Conservation (phyloP, 352 stramenopile species). For the Phytophthora cryptogea region DNA sequence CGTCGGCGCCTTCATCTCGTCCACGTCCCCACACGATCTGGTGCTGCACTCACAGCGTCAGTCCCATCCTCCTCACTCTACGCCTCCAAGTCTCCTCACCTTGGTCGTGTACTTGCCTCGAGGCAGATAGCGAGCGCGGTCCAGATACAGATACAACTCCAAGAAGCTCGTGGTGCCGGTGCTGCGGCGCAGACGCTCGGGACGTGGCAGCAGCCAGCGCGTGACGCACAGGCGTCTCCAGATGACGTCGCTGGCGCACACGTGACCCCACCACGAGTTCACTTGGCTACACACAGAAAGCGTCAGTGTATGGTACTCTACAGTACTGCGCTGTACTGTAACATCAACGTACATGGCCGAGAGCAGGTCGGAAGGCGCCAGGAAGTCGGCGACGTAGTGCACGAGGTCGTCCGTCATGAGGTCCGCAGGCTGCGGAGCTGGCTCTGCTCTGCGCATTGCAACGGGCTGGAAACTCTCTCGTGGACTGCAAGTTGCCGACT, state of each 20-base stretch:
- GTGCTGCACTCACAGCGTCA: constrained; percentile 30
- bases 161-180: constrained; percentile 54
- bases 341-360: constrained; percentile 45
- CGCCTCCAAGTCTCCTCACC: constrained; percentile 20
- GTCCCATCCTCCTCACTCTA: not conserved
- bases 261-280: constrained; percentile 52
- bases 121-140: constrained; percentile 57
- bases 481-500: not conserved
- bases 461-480: not conserved
- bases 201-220: constrained; percentile 55
- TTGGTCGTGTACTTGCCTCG: constrained; percentile 70
- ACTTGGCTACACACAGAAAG: constrained; percentile 41
- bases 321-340: too few relatives aligned
- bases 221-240: constrained; percentile 53
- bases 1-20: constrained; percentile 65
- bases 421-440: constrained; percentile 8
- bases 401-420: constrained; percentile 56
- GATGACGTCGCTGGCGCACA: constrained; percentile 55
- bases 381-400: constrained; percentile 56
- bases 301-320: too few relatives aligned
- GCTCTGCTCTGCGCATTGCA: constrained; percentile 1
- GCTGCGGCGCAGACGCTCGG: constrained; percentile 48
- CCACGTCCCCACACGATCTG: constrained; percentile 74
- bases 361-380: constrained; percentile 55
- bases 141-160: constrained; percentile 67